A percentile compares a stretch with the other conserved stretches of the same genome.
Conservation (phyloP, 1,139 yeast species). For the Kazachstania sp. region DNA sequence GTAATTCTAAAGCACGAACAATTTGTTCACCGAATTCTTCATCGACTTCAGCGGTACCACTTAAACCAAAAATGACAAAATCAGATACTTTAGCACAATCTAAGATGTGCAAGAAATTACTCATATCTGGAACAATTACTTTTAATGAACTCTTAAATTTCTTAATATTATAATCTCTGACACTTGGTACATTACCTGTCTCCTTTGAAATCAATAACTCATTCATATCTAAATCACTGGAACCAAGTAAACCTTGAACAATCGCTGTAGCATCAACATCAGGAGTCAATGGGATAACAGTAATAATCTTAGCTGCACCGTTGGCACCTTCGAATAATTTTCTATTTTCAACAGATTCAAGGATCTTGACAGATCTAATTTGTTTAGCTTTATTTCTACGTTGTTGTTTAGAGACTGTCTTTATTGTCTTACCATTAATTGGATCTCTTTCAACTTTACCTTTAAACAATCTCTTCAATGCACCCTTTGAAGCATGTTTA, state of each 20-base stretch:
- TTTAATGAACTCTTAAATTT: conserved; percentile 72
- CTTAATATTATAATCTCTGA: conserved; percentile 38
- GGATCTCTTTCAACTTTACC: conserved; percentile 76
- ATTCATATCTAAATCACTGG: conserved; percentile 27
- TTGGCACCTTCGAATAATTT: conserved; percentile 69
- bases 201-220: conserved; percentile 4
- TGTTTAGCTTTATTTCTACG: conserved; percentile 77
- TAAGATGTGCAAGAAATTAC: conserved; percentile 56
- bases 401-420: conserved; percentile 53
- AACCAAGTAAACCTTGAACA: conserved; percentile 42
- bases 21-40: conserved; percentile 76
- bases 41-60: conserved; percentile 79
- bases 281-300: conserved; percentile 68
- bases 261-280: conserved; percentile 58
- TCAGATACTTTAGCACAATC: conserved; percentile 90
- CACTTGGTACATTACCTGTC: conserved; percentile 27
- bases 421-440: conserved; percentile 35
- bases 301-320: conserved; percentile 77
- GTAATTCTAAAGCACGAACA: conserved; percentile 78
- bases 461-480: conserved; percentile 66
- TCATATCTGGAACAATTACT: conserved; percentile 64
- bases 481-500: conserved; percentile 85
- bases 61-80: conserved; percentile 75
- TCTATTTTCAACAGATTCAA: conserved; percentile 41
- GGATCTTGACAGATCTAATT: conserved; percentile 61